Percentiles rank a stretch among this genome's conserved stretches.
Conservation (phyloP, 129 eudicot species). For the Smallanthus sonchifolius region DNA sequence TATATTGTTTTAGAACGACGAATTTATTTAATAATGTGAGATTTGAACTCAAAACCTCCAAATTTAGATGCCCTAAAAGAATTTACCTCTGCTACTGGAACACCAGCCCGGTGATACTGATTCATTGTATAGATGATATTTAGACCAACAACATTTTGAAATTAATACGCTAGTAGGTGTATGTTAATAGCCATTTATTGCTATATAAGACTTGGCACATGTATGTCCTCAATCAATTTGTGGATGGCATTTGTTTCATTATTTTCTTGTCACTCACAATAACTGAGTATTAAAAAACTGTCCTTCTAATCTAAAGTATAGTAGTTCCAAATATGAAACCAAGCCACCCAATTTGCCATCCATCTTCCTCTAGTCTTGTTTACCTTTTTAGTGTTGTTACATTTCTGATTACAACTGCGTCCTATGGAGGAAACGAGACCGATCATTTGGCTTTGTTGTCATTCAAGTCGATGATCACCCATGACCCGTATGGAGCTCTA, state of each 20-base stretch:
- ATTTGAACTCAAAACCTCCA: too few species aligned
- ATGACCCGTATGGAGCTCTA: constrained; percentile 6
- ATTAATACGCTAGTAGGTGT: background rate
- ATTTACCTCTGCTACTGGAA: too few species aligned
- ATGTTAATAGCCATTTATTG: background rate
- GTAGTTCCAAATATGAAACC: constrained; percentile 2
- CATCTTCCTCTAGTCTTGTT: background rate
- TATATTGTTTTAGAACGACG: too few species aligned
- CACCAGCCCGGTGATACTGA: too few species aligned
- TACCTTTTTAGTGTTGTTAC: background rate
- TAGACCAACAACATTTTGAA: background rate
- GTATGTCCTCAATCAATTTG: background rate
- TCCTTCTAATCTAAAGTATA: background rate
- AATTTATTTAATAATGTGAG: too few species aligned
- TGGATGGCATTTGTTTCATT: background rate
- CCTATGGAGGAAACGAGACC: background rate
- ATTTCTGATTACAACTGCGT: background rate
- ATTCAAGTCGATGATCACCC: constrained; percentile 5
- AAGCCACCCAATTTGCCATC: background rate
- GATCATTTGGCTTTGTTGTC: constrained; percentile 4
- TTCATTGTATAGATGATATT: background rate
- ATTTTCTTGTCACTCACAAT: background rate
- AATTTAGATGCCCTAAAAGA: too few species aligned
- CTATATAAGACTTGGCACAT: background rate
- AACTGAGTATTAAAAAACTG: background rate